phyloP scores from a whole-genome alignment of 306 rosid species.

The peach (Prunus persica) region DNA sequence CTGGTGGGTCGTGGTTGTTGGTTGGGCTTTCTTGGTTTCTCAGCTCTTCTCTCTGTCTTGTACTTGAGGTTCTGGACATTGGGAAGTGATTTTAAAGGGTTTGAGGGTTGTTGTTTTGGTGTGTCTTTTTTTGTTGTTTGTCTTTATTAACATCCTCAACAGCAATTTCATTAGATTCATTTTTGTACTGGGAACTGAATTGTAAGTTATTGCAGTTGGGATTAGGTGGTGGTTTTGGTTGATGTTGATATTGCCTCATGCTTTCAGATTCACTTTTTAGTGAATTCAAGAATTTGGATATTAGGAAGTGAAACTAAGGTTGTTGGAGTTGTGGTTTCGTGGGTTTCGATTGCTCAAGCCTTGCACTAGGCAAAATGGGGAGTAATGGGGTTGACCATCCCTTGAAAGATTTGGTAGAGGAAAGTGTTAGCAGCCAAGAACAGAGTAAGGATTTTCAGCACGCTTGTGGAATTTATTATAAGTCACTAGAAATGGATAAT shows the following conservation, averaged over 20 bases:
- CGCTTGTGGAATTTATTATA: conserved; percentile 25
- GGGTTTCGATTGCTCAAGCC: conserved; percentile 1
- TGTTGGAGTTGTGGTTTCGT: conserved; percentile 18
- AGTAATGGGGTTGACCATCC: conserved; percentile 42
- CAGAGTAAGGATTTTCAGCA: conserved; percentile 22
- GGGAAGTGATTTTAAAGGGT: conserved; percentile 8
- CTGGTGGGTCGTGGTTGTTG: conserved; percentile 7
- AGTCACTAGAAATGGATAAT: conserved; percentile 6
- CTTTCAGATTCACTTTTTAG: background rate
- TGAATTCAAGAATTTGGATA: conserved; percentile 14
- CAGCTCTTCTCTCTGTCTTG: background rate
- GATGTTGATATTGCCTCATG: background rate
- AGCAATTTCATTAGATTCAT: background rate
- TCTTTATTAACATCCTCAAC: background rate
- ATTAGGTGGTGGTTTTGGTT: background rate
- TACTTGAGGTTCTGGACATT: background rate
- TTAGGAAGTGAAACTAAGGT: conserved; percentile 12
- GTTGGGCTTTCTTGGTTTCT: background rate
- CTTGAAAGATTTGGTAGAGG: conserved; percentile 23
- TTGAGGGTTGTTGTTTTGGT: conserved; percentile 4
- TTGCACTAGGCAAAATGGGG: conserved; percentile 25
- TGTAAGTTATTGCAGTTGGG: background rate
- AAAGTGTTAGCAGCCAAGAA: conserved; percentile 23
- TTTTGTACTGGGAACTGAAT: conserved; percentile 14
- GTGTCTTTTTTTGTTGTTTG: background rate